These are phyloP conservation scores for Cordia subcordata DNA, from an alignment of 257 asterid genomes.

Conservation along the genomic window DNA sequence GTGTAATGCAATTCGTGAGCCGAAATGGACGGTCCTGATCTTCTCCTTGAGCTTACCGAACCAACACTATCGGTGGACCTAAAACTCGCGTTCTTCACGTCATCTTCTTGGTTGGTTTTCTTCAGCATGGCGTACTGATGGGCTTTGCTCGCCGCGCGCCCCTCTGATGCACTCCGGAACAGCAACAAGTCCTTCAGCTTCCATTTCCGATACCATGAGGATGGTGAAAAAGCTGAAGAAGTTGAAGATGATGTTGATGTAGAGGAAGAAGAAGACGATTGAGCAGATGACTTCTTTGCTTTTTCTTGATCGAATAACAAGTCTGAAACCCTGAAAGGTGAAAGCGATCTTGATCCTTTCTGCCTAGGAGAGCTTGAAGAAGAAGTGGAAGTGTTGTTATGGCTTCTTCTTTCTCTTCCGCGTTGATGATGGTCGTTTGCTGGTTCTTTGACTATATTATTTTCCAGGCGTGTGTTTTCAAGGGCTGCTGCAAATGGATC, in stretches of 20 bases:
- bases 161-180: conserved; percentile 89
- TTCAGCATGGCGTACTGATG: conserved; percentile 36
- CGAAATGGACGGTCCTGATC: conserved; percentile 37
- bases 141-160: conserved; percentile 47
- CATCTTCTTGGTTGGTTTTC: conserved; percentile 15
- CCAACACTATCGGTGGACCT: conserved; percentile 60
- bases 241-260: conserved; percentile 18
- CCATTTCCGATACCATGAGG: conserved; percentile 74
- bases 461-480: conserved; percentile 21
- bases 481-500: conserved; percentile 81
- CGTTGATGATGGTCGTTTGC: conserved; percentile 9
- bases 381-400: not conserved
- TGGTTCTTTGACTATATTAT: not conserved
- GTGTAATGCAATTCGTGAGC: conserved; percentile 89
- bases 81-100: conserved; percentile 57
- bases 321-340: conserved; percentile 68
- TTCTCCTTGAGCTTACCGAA: conserved; percentile 36
- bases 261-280: conserved; percentile 4
- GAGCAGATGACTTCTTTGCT: conserved; percentile 17
- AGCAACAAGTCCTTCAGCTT: conserved; percentile 69
- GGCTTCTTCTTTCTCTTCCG: conserved; percentile 38
- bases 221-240: not conserved
- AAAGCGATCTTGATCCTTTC: conserved; percentile 55
- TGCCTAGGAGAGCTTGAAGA: conserved; percentile 18
- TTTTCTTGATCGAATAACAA: conserved; percentile 43